Base-by-base conservation (phyloP, 805 yeast genomes). In the Yarrowia deformans region DNA sequence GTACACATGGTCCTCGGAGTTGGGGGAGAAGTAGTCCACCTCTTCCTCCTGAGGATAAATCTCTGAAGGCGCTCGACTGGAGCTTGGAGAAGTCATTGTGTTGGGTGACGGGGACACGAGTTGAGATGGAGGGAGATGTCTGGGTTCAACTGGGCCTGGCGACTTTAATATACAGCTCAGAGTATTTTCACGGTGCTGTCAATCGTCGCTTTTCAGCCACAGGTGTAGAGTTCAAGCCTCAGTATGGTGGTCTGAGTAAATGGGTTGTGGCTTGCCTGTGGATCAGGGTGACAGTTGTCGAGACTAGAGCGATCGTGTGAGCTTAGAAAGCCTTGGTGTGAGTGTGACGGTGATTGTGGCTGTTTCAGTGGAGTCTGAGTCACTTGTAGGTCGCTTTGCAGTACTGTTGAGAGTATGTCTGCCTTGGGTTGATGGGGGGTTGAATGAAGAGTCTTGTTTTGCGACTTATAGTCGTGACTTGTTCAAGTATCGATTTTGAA, bases 191-290 rank as follows among this genome's bases (percentile, higher is more conserved):
- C 63, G 61, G 46, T 54, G 46, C 63, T 56, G 48, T 40, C 63
- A 56, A 56, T 56, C 48, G 63, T 29, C 63, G 58, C 58, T 52
- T 45, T 56, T 56, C 66, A 60, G 52, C 50, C 66, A 43, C 66
- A 60, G 52, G 50, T 43, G 52, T 43, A 43, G 52, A 60, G 66
- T 60, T 60, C 66, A 60, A 60, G 66, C 66, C 66, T 60, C 66
- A 60, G 52, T 45, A 52, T 34, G 66, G 42, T 60, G 50, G 49
- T 43, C 64, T 58, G 64, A 58, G 64, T 58, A 39, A 42, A 49
- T 14, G 39, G 50, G 48, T 3, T 42, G 48, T 58, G 64, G 49
- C 48, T 42, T 58, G 35, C 35, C 37, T 23, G 13, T 19, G 48
- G 12, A 29, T 50, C 35, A 16, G 48, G 18, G 18, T 16, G 45